Conservation (phyloP, 129 eudicot genomes). For the Helianthus annuus region DNA sequence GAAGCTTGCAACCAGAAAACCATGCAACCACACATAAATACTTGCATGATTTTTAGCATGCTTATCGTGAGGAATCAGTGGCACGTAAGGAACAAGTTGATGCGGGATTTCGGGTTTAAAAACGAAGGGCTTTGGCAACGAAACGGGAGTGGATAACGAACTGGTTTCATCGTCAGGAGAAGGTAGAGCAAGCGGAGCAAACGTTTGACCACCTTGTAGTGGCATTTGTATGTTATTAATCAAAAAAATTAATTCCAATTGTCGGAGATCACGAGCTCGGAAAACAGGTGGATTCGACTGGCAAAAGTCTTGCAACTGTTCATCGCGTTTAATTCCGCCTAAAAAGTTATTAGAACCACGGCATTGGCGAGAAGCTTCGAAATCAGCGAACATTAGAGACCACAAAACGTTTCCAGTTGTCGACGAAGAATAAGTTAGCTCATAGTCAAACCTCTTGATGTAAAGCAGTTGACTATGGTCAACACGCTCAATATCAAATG, state of each 20-base stretch:
- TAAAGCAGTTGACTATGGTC: conserved; percentile 53
- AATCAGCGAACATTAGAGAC: conserved; percentile 67
- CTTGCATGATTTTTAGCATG: conserved; percentile 28
- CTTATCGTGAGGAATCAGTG: conserved; percentile 13
- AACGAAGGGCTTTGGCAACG: not conserved
- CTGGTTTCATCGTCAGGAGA: conserved; percentile 29
- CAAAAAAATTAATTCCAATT: conserved; percentile 42
- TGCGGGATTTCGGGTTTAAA: not conserved
- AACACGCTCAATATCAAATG: conserved; percentile 36
- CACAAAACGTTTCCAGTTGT: conserved; percentile 65
- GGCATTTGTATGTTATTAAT: conserved; percentile 34
- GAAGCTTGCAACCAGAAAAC: conserved; percentile 36
- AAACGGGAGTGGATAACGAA: conserved; percentile 2
- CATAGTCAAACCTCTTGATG: conserved; percentile 76
- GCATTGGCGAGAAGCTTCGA: conserved; percentile 73
- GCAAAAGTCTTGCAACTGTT: conserved; percentile 41
- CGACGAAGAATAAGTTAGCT: conserved; percentile 52
- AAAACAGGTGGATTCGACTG: conserved; percentile 49
- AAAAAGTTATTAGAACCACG: conserved; percentile 47
- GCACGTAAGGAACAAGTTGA: conserved; percentile 34
- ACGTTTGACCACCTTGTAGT: conserved; percentile 38
- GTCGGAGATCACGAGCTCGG: conserved; percentile 61
- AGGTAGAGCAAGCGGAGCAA: conserved; percentile 40
- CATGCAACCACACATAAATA: conserved; percentile 28
- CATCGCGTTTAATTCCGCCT: conserved; percentile 35